phyloP scores from a whole-genome alignment of 2,329 filamentous ascomycete genomes.

The Emydomyces testavorans region DNA sequence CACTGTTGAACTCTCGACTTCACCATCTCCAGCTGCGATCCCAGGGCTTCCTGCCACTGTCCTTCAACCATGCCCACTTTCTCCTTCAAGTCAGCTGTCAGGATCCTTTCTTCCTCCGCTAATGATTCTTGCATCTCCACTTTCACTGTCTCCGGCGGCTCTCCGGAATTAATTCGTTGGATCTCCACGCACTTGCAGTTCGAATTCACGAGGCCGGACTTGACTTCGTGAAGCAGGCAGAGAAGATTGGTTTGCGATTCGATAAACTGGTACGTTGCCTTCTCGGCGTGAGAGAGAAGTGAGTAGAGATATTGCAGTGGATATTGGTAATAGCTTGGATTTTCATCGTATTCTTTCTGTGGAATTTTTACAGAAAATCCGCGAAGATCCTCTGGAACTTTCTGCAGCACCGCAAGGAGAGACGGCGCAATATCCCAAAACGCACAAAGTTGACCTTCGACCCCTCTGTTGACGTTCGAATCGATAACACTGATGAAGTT shows the following conservation, averaged over 20 bases:
- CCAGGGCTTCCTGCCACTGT: conserved; percentile 82
- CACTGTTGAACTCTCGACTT: conserved; percentile 64
- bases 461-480: conserved; percentile 71
- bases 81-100: conserved; percentile 84
- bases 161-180: conserved; percentile 43
- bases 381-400: conserved; percentile 50
- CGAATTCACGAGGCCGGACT: conserved; percentile 61
- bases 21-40: conserved; percentile 59
- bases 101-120: conserved; percentile 52
- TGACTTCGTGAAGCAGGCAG: conserved; percentile 82
- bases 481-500: conserved; percentile 71
- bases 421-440: conserved; percentile 97
- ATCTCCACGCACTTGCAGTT: conserved; percentile 56
- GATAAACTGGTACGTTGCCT: conserved; percentile 92
- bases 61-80: conserved; percentile 84
- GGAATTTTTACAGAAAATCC: conserved; percentile 68
- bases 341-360: conserved; percentile 67
- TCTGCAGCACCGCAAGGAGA: conserved; percentile 64
- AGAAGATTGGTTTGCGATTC: conserved; percentile 85
- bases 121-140: conserved; percentile 47
- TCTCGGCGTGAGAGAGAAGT: conserved; percentile 74
- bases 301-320: conserved; percentile 86
- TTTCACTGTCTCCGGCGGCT: conserved; percentile 33
- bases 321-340: conserved; percentile 64
- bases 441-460: conserved; percentile 80